Evolutionary conservation across 768 basidiomycete genomes (phyloP).

Genomic region (Candolleomyces efflorescens): DNA sequence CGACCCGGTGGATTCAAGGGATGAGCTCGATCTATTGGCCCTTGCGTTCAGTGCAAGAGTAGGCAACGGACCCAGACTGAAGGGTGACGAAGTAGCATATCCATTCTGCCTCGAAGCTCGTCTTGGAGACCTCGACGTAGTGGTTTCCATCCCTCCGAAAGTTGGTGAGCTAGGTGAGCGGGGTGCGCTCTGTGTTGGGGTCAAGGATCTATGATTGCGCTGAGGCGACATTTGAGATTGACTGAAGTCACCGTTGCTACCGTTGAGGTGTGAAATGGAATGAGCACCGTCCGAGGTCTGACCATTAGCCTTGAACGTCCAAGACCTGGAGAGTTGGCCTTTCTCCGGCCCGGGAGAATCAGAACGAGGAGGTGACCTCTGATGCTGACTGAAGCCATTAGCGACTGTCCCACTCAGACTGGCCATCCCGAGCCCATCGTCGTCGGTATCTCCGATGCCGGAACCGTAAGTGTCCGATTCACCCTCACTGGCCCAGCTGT

Average conservation of each 20-base stretch:
- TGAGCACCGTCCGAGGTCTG: background rate
- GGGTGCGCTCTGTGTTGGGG: conserved; percentile 56
- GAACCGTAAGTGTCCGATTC: conserved; percentile 10
- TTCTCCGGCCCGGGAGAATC: conserved; percentile 2
- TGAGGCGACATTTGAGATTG: background rate
- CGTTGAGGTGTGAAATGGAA: background rate
- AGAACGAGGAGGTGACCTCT: background rate
- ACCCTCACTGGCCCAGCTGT: conserved; percentile 51
- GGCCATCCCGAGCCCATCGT: background rate
- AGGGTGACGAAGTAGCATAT: conserved; percentile 40
- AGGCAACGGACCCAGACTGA: conserved; percentile 47
- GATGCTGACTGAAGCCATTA: background rate
- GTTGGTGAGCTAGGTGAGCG: conserved; percentile 54
- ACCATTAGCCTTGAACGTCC: background rate
- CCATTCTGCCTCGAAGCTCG: conserved; percentile 53
- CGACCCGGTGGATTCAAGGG: conserved; percentile 75
- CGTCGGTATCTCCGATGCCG: conserved; percentile 4
- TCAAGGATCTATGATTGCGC: conserved; percentile 50
- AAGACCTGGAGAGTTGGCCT: background rate
- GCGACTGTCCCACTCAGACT: background rate
- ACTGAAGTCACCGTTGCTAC: background rate
- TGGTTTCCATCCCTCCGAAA: conserved; percentile 37
- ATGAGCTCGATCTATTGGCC: conserved; percentile 73
- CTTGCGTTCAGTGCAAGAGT: conserved; percentile 67
- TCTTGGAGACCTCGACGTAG: conserved; percentile 1